Base-by-base conservation (phyloP, 768 basidiomycete species). In the Antrodiella citrinella region DNA sequence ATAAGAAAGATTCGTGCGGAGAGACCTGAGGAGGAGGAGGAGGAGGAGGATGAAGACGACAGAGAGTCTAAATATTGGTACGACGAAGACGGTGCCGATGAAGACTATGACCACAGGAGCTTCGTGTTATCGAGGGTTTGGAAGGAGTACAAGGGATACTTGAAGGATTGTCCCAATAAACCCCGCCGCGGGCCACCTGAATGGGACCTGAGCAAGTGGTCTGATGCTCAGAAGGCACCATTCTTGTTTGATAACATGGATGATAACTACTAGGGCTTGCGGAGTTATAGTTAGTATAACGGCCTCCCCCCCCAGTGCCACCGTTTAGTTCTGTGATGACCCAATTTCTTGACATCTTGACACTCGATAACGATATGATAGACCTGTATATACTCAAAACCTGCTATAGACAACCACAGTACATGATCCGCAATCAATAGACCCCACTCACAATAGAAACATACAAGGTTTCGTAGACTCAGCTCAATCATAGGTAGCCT, bases 191-290 rank as follows among this genome's bases (percentile, higher is more conserved):
- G 67, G 3, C 64, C 65, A 25, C 54, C 57, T 15, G 51, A 57
- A 23, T 72, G 68, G 69, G 69, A 74, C 45, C 59, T 71, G 43
- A 65, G 51, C 45, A 59, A 67, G 47, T 72, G 71, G 72, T 57
- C 57, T 15, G 53, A 52, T 10, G 58, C 45, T 11, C 60, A 69
- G 45, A 70, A 62, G 52, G 52, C 50, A 48, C 54, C 53, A 13
- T 73, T 67, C 51, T 47, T 54, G 26, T 69, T 69, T 52, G 22
- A 47, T 13, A 39, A 41, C 30, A 49, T 49, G 25, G 44, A 15
- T 11, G n/a, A 19, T 24, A 22, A 45, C 19, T 15, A 24, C 44
- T 45, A 22, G 18, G 24, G n/a, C n/a, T n/a, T n/a, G n/a, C n/a
- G n/a, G n/a, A n/a, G n/a, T n/a, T n/a, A n/a, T n/a, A n/a, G n/a